Base-by-base conservation (phyloP, 805 yeast genomes). In the Geotrichum ghanense region DNA sequence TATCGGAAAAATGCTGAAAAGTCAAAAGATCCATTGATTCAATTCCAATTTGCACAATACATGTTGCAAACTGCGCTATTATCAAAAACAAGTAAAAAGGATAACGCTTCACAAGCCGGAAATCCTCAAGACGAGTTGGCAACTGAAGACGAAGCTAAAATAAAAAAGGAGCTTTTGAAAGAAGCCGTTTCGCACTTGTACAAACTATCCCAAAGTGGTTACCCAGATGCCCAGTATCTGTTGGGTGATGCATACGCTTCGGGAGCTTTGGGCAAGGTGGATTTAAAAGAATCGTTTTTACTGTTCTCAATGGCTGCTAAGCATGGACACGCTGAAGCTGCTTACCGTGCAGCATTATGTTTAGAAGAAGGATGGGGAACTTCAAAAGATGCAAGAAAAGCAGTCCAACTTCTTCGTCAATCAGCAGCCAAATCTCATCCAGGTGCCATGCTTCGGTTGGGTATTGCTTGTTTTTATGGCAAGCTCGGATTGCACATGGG, bases 351-450 rank as follows among this genome's bases (percentile, higher is more conserved):
- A 0, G 86, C 97, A 0, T 75, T 83, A 46, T 90, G 96, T 64
- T 84, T 81, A 55, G 95, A 89, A 63, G 94, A 88, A 64, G 98
- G 98, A 16, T 70, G 89, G 64, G 98, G 98, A 3, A 83, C 90
- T 3, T 79, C 86, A 19, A 74, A 92, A 55, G 97, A 92, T 62
- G 81, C 95, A 0, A 74, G 94, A 48, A 82, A 86, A 56, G 88
- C 94, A 1, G 68, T 87, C 5, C 94, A 86, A 54, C 87, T 81
- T 60, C 67, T 87, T 49, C 82, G 83, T 59, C 79, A 79, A 58
- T 95, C 97, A 0, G 95, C 97, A 0, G 74, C 88, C 25, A 82
- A 83, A 60, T 87, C 85, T 58, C 98, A 90, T 63, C 88, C 97
- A 0, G 89, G 95, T n/a, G 96, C 97, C 3, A 87, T 90, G 95